Percentiles rank a stretch among this genome's conserved stretches.
phyloP scores from a whole-genome alignment of 192 early-diverging fungal species.

The Phlyctochytrium planicorne region DNA sequence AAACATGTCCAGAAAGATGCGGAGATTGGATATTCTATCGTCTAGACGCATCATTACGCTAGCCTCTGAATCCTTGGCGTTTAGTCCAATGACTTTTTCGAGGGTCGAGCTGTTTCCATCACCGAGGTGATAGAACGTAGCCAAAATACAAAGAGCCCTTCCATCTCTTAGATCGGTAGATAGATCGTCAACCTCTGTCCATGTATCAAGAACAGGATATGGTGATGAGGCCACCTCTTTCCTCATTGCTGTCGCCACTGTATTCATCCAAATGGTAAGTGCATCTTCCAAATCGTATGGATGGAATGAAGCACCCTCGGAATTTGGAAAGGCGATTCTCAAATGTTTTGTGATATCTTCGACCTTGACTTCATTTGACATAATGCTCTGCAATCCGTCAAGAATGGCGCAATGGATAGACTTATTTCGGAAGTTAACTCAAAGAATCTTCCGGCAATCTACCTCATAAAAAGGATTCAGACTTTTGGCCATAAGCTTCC shows the following conservation, averaged over 20 bases:
- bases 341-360: background rate
- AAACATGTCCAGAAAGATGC: too few relatives aligned
- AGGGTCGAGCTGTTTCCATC: too few relatives aligned
- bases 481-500: background rate
- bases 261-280: background rate
- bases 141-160: constrained; percentile 23
- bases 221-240: too few relatives aligned
- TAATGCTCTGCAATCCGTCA: background rate
- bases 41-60: too few relatives aligned
- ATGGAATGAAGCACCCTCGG: background rate
- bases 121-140: constrained; percentile 30
- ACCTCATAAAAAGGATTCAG: too few relatives aligned
- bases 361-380: background rate
- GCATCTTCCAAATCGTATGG: constrained; percentile 57
- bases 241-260: background rate
- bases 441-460: background rate
- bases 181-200: constrained; percentile 15
- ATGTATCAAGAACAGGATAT: too few relatives aligned
- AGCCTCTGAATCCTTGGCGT: too few relatives aligned
- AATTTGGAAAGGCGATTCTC: background rate
- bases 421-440: background rate
- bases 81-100: too few relatives aligned
- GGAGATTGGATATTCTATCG: too few relatives aligned
- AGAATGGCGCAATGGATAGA: background rate
- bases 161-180: constrained; percentile 32